Percentiles rank a stretch among this genome's conserved stretches.
These are phyloP conservation scores for Candida fluviatilis DNA, from an alignment of 805 yeast genomes.

Conservation along the genomic window DNA sequence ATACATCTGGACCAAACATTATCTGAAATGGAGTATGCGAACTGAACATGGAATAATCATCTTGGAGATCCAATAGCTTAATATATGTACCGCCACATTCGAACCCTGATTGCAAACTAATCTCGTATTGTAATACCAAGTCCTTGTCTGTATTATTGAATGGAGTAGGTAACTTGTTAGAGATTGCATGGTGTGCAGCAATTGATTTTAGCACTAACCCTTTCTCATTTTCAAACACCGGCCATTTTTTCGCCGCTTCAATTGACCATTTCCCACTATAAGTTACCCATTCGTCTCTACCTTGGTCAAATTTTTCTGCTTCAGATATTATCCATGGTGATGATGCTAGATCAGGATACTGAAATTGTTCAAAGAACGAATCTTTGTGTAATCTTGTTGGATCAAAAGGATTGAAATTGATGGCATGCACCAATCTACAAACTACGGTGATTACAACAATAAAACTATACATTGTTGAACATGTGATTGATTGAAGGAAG, in stretches of 20 bases:
- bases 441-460: background rate
- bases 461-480: background rate
- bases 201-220: constrained; percentile 74
- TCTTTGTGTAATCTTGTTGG: constrained; percentile 28
- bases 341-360: constrained; percentile 15
- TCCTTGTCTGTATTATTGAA: constrained; percentile 60
- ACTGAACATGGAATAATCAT: constrained; percentile 46
- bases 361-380: constrained; percentile 66
- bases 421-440: constrained; percentile 3
- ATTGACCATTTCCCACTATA: constrained; percentile 76
- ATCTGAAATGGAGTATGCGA: constrained; percentile 72
- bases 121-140: constrained; percentile 85
- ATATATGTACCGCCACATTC: constrained; percentile 89
- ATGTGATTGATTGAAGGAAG: too few relatives aligned
- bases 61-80: constrained; percentile 53
- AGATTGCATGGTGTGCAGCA: constrained; percentile 81
- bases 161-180: constrained; percentile 52
- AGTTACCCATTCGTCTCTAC: constrained; percentile 24
- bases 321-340: constrained; percentile 51
- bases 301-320: constrained; percentile 47
- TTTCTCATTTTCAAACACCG: constrained; percentile 61
- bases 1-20: constrained; percentile 94
- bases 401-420: constrained; percentile 32
- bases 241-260: constrained; percentile 46
- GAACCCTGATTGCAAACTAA: constrained; percentile 74